Base-by-base conservation (phyloP, 2,329 filamentous ascomycete genomes). In the Epichloe elymi region DNA sequence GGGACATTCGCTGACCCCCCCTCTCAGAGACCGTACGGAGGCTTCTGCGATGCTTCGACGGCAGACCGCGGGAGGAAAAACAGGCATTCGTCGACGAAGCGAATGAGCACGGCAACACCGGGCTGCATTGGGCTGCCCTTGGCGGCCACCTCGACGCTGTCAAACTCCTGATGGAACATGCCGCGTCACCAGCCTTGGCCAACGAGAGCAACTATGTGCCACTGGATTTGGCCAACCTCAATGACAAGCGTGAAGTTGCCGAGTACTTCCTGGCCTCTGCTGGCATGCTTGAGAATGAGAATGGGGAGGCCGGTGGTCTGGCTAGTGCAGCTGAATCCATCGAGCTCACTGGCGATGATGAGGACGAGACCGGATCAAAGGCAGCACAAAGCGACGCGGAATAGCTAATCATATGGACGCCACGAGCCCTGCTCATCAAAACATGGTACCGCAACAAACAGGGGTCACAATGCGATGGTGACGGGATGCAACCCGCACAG, bases 121-220 rank as follows among this genome's bases (percentile, higher is more conserved):
- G 88, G 0, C 73, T 98, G 52, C 93, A 98, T 70, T 97, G 90
- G 90, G 91, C 91, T 0, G 86, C 88, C 0, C 72, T 96, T 51
- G 93, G 94, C 50, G 90, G 90, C 1, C 90, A 96, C 61, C 71
- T 97, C 3, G 79, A 83, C 5, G 79, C 82, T 3, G 88, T 95
- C 6, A 86, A 90, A 70, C 69, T 82, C 0, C 75, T 98, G 12
- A 74, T 95, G 2, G 80, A 82, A 43, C 74, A 80, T 3, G 89
- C 88, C 2, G 89, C 89, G 1, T 84, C 88, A 53, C 82, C 89
- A 4, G 82, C 82, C 11, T 71, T 88, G 35, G 83, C 83, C 61
- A 97, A 97, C 64, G 80, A 83, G 62, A 86, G 86, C 46, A 89
- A 94, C 30, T 87, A 95, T 60, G 85, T 90, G 59, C 81, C 85